Percentiles rank a stretch among this genome's conserved stretches.
Evolutionary conservation across 2,329 filamentous ascomycete species (phyloP).

Genomic region (Colletotrichum australisinense): DNA sequence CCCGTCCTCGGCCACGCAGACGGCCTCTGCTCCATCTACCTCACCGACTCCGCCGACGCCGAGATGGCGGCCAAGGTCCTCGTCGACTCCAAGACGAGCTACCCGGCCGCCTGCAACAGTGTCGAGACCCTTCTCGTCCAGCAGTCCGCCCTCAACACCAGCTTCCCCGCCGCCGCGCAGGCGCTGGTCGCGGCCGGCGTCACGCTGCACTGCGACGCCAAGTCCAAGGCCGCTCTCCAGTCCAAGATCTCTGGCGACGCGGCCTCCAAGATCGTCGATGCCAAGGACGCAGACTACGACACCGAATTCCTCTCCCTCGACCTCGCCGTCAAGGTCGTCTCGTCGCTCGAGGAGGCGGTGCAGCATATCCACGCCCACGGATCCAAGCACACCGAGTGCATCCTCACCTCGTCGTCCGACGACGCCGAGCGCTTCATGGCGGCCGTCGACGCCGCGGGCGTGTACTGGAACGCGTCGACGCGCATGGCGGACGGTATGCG

Average conservation of each 20-base stretch:
- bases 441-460: slow-evolving; percentile 87
- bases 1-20: slow-evolving; percentile 95
- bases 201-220: slow-evolving; percentile 80
- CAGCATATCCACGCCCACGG: slow-evolving; percentile 92
- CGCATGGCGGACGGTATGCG: slow-evolving; percentile 96
- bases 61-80: slow-evolving; percentile 80
- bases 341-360: slow-evolving; percentile 77
- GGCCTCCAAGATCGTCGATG: slow-evolving; percentile 68
- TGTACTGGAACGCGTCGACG: slow-evolving; percentile 97
- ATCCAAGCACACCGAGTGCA: slow-evolving; percentile 93
- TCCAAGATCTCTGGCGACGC: slow-evolving; percentile 36
- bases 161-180: slow-evolving; percentile 78
- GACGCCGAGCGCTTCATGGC: slow-evolving; percentile 86
- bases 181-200: slow-evolving; percentile 83
- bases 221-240: slow-evolving; percentile 73
- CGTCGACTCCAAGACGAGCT: slow-evolving; percentile 92
- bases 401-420: slow-evolving; percentile 77
- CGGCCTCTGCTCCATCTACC: slow-evolving; percentile 88
- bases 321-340: slow-evolving; percentile 85
- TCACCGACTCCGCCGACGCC: slow-evolving; percentile 81
- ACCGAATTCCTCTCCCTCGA: slow-evolving; percentile 91
- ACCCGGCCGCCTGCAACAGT: slow-evolving; percentile 95
- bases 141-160: slow-evolving; percentile 67
- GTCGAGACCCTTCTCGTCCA: slow-evolving; percentile 93
- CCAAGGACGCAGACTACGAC: slow-evolving; percentile 78